phyloP scores from a whole-genome alignment of 345 rosid genomes.

The Populus davidiana region DNA sequence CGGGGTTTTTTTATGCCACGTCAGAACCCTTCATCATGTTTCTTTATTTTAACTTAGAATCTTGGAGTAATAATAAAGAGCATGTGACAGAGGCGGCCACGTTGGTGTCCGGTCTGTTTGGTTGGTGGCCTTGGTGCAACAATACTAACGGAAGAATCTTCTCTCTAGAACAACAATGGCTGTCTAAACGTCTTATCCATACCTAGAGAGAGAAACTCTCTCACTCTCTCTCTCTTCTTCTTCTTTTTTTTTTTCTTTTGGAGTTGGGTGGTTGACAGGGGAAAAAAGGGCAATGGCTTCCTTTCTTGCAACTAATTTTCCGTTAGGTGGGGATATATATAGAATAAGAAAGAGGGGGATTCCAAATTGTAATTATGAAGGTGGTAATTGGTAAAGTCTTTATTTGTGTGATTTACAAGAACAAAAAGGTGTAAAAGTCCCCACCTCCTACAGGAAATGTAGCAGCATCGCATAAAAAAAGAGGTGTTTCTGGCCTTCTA shows the following conservation, averaged over 20 bases:
- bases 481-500: background rate
- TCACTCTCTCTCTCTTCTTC: background rate
- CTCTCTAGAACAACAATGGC: background rate
- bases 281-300: background rate
- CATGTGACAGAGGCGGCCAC: slow-evolving; percentile 11
- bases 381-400: background rate
- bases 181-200: background rate
- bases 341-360: background rate
- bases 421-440: background rate
- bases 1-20: slow-evolving; percentile 10
- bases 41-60: background rate
- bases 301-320: background rate
- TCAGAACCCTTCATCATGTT: background rate
- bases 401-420: slow-evolving; percentile 23
- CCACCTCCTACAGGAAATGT: background rate
- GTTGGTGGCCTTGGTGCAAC: slow-evolving; percentile 10
- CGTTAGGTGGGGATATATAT: background rate
- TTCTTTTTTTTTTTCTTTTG: no score
- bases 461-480: background rate
- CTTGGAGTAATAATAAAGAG: background rate
- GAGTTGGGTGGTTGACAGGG: slow-evolving; percentile 6
- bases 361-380: background rate
- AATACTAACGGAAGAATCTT: slow-evolving; percentile 22
- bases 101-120: slow-evolving; percentile 12
- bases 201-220: background rate